A percentile compares a stretch with the other conserved stretches of the same genome.
These are phyloP conservation scores for Daldinia sp. DNA, from an alignment of 2,329 filamentous ascomycete genomes.

Conservation along the genomic window DNA sequence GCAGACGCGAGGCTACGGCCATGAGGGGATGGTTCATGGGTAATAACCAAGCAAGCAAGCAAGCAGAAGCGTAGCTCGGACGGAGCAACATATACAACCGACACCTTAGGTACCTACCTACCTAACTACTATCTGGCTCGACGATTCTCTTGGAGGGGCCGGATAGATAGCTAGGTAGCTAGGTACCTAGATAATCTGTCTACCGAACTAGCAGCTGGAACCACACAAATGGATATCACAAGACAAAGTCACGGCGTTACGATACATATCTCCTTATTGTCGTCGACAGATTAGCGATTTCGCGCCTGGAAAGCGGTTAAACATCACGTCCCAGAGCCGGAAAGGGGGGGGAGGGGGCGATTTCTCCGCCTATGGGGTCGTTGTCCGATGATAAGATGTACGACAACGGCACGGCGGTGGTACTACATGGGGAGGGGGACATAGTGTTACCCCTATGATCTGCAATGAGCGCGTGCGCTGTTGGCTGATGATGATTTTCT, in stretches of 20 bases:
- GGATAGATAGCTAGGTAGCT: too few relatives aligned
- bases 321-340: background rate
- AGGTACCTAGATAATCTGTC: background rate
- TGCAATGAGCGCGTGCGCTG: background rate
- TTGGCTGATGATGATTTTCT: background rate
- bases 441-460: background rate
- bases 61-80: too few relatives aligned
- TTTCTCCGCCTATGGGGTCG: background rate
- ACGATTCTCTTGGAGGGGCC: background rate
- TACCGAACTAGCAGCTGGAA: background rate
- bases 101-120: background rate
- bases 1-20: constrained; percentile 7
- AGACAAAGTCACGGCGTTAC: background rate
- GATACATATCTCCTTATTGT: background rate
- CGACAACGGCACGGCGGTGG: background rate
- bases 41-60: background rate
- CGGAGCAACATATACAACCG: too few relatives aligned
- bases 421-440: background rate
- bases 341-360: background rate
- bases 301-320: background rate
- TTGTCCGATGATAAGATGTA: background rate
- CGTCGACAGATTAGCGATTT: background rate
- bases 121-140: background rate
- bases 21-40: background rate
- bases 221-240: background rate